Evolutionary conservation across 495 filamentous ascomycete genomes (phyloP), one percentile per base, ranked within the genome.

Genomic region (Aspergillus mulundensis): DNA sequence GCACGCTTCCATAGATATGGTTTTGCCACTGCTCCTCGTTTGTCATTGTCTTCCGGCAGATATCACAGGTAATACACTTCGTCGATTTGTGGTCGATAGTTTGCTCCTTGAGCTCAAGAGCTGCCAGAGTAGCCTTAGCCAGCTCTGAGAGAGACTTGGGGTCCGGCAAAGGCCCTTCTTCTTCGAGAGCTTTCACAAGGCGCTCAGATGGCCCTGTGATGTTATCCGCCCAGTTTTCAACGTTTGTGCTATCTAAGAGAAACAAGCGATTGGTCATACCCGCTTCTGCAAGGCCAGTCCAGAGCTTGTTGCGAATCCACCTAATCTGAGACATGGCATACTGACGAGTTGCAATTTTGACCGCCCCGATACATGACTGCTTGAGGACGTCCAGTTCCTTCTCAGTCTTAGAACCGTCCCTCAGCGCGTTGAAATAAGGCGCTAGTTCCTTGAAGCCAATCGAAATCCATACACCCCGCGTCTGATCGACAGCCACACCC

Each of bases 391-490:
- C 66, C 1, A 83, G 61, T 23, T 84, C 73, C 39, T 70, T 59
- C 21, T 70, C 62, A 23, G 65, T 69, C 1, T 51, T 45, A 0
- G 62, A 58, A 1, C 61, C 72, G 10, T 73, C 57, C 39, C 71
- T 59, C 23, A 84, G 57, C 7, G 84, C 81, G 3, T 74, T 56
- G 19, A 92, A 74, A 57, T 89, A 96, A 0, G 80, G 77, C 48
- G 87, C 77, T 66, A 96, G 84, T 67, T 99, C 90, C 63, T 94
- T 95, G 68, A 90, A 96, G 0, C 95, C 95, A 61, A 99, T 97
- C 11, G 91, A 93, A 48, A 94, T 85, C 90, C 91, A 97, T 14
- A 97, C 94, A 3, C 95, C 95, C 25, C 84, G 81, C 0, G 81
- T 86, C 47, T 79, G 74, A 60, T 97, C 89, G 19, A 94, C 71